Base-by-base conservation (phyloP, 768 basidiomycete genomes). In the Russula emetica region DNA sequence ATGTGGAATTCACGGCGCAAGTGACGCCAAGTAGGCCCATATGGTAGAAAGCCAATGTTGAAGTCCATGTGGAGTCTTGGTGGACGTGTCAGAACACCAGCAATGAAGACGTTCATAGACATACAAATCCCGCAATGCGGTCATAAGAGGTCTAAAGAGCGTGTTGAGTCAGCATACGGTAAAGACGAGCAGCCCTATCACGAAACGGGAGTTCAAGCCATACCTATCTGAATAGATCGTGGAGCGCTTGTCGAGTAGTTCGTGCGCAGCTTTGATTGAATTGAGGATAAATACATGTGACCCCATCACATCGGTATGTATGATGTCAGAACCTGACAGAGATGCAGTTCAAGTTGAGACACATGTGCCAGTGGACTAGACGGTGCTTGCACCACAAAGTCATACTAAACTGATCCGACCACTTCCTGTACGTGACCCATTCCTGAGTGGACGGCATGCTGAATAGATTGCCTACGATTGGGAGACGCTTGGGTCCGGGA, bases 201-300 rank as follows among this genome's bases (percentile, higher is more conserved):
- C 1, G 6, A 28, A 18, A 45, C 4, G 10, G 3, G 20, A n/a
- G 4, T 1, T 10, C 5, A 47, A 22, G 45, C 7, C n/a, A 53
- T 59, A 60, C 45, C 57, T 42, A 44, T 62, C 58, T 10, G 69
- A 69, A 52, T 69, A 71, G 9, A 71, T 53, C 18, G 67, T 24
- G 6, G 72, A 69, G 16, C 69, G 66, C 55, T 66, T 68, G 18
- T 74, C 70, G n/a, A 74, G 64, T 13, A 74, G 63, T 3, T 74
- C 73, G 9, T 60, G 56, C 2, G 69, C 69, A 24, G 70, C 65
- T 34, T 68, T 58, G 9, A 56, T 30, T 1, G 71, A 67, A 51
- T 72, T 72, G 28, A 73, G 38, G 28, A 74, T 36, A 9, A 71
- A 36, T 8, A 71, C 40, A 24, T 58, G 63, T 18, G 58, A 60